Evolutionary conservation across 2,329 filamentous ascomycete genomes (phyloP).

Genomic region (Drechslerella coelobrocha): DNA sequence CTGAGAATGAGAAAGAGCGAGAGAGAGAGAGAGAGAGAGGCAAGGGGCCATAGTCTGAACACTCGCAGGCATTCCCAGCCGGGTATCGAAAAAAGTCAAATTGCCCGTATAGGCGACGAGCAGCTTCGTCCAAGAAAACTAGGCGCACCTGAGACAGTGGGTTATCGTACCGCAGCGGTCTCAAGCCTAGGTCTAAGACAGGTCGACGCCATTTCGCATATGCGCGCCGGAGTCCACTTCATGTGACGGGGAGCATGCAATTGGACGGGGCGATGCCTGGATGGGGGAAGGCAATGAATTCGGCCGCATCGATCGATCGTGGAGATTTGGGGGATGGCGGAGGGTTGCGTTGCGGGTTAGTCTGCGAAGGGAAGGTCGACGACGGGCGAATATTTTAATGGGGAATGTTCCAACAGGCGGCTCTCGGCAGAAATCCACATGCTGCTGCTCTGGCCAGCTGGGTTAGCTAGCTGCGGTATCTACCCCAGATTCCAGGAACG

Average conservation of each 20-base stretch:
- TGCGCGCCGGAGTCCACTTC: background rate
- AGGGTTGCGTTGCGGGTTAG: slow-evolving; percentile 11
- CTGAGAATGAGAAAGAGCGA: no score
- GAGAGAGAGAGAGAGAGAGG: no score
- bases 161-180: no score
- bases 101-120: background rate
- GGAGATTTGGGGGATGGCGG: no score
- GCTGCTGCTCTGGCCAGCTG: background rate
- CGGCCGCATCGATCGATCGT: background rate
- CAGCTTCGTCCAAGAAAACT: no score
- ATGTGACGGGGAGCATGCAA: background rate
- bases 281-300: no score
- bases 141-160: background rate
- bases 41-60: no score
- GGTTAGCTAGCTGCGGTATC: background rate
- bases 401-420: slow-evolving; percentile 22
- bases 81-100: background rate
- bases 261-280: no score
- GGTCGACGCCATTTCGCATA: background rate
- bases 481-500: slow-evolving; percentile 37
- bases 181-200: slow-evolving; percentile 1
- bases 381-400: slow-evolving; percentile 45
- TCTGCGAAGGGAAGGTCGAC: slow-evolving; percentile 46
- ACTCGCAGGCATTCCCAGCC: background rate
- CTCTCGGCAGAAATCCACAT: slow-evolving; percentile 44